These are phyloP conservation scores for Keithomyces neogunnii DNA, from an alignment of 2,329 filamentous ascomycete genomes.

Conservation along the genomic window DNA sequence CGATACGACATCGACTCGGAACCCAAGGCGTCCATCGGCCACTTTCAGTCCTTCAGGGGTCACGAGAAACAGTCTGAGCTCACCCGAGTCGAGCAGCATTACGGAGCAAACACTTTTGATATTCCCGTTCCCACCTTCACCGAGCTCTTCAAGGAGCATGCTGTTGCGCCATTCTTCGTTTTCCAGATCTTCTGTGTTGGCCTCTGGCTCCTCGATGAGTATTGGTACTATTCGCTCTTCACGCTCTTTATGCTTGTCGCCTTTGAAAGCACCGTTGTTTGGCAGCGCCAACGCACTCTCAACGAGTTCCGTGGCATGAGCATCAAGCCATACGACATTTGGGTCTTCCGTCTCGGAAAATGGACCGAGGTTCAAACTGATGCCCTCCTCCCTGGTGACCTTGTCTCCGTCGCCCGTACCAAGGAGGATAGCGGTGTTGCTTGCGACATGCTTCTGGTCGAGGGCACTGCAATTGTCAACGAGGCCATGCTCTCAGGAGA, in stretches of 20 bases:
- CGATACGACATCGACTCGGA: conserved; percentile 77
- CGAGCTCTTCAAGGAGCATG: conserved; percentile 96
- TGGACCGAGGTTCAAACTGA: conserved; percentile 89
- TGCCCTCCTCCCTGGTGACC: conserved; percentile 82
- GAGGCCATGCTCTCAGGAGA: conserved; percentile 99
- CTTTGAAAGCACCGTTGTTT: conserved; percentile 97
- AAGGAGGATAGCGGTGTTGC: conserved; percentile 97
- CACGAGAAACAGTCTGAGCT: conserved; percentile 68
- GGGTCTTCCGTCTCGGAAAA: conserved; percentile 77
- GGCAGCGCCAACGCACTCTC: conserved; percentile 93
- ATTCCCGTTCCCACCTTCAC: conserved; percentile 94
- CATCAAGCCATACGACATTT: conserved; percentile 96
- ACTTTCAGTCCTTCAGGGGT: conserved; percentile 74
- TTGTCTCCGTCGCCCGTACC: conserved; percentile 85
- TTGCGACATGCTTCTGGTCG: conserved; percentile 92
- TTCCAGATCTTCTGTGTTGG: conserved; percentile 99
- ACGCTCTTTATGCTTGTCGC: conserved; percentile 97
- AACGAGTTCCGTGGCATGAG: conserved; percentile 98
- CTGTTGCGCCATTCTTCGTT: conserved; percentile 97
- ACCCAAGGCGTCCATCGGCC: conserved; percentile 68
- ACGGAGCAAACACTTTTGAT: conserved; percentile 93
- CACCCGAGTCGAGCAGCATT: conserved; percentile 76
- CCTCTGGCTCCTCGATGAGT: conserved; percentile 97
- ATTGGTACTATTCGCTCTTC: conserved; percentile 99
- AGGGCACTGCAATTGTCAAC: conserved; percentile 95